These are phyloP conservation scores for Melocanna baccifera DNA, from an alignment of 176 grass and related monocot genomes.

Conservation along the genomic window DNA sequence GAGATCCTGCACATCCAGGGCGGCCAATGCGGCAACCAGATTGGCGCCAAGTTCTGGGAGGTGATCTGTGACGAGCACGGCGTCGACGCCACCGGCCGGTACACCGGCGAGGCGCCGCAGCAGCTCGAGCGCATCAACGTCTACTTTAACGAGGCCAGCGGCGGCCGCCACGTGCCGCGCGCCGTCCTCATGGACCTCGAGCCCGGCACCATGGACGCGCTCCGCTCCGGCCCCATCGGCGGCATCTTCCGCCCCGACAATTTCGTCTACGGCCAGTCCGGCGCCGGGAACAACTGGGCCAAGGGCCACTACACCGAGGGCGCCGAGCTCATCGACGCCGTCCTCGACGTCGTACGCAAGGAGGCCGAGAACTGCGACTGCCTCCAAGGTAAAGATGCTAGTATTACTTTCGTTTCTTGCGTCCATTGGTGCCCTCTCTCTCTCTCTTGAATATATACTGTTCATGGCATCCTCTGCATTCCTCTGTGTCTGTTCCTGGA, in stretches of 20 bases:
- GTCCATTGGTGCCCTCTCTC: neutral
- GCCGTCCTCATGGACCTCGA: conserved; percentile 80
- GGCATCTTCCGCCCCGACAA: conserved; percentile 77
- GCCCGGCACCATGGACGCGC: conserved; percentile 73
- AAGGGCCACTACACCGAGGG: conserved; percentile 85
- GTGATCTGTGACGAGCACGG: conserved; percentile 95
- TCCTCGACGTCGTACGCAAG: conserved; percentile 82
- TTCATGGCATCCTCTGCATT: neutral
- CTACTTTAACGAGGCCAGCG: conserved; percentile 73
- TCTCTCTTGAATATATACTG: neutral
- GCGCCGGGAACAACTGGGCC: conserved; percentile 85
- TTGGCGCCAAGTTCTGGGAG: conserved; percentile 98
- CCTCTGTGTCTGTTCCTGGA: neutral
- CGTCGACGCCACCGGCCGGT: conserved; percentile 56
- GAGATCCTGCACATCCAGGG: conserved; percentile 93
- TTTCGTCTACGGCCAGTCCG: conserved; percentile 84
- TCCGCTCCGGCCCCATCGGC: conserved; percentile 66
- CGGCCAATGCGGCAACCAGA: conserved; percentile 93
- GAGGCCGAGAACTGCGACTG: conserved; percentile 80
- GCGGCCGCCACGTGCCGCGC: conserved; percentile 60
- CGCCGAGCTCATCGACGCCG: conserved; percentile 74
- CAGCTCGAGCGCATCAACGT: conserved; percentile 82
- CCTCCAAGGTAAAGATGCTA: conserved; percentile 44
- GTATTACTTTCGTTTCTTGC: neutral
- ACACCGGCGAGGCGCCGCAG: conserved; percentile 35